phyloP scores from a whole-genome alignment of 306 rosid species.

The Quercus bicolor region DNA sequence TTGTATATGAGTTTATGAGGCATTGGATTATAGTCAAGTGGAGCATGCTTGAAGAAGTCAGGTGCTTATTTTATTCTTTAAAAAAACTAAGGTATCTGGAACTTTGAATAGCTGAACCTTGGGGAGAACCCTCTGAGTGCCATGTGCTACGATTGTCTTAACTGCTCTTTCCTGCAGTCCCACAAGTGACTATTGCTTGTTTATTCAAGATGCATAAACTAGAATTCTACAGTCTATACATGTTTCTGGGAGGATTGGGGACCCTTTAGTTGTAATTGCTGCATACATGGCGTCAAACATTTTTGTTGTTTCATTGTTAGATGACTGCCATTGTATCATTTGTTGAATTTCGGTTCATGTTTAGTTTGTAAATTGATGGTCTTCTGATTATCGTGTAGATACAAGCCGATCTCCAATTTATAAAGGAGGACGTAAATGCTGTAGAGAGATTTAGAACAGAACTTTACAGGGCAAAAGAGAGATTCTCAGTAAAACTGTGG shows the following conservation, averaged over 20 bases:
- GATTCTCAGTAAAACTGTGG: conserved; percentile 46
- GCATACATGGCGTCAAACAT: background rate
- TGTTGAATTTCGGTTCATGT: background rate
- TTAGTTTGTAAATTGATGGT: conserved; percentile 6
- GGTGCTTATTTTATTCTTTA: background rate
- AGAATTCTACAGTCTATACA: background rate
- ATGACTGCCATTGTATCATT: background rate
- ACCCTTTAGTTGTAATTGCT: background rate
- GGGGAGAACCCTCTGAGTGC: background rate
- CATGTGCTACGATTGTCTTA: background rate
- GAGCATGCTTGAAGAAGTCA: background rate
- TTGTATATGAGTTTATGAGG: background rate
- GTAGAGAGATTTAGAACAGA: conserved; percentile 87
- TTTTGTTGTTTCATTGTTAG: background rate
- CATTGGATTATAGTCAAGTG: background rate
- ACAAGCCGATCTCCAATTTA: conserved; percentile 81
- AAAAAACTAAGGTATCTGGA: background rate
- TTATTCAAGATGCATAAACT: background rate
- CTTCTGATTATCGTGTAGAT: conserved; percentile 44
- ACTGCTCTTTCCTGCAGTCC: background rate
- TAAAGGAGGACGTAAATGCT: conserved; percentile 77
- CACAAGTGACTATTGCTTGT: background rate
- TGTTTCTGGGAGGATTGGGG: background rate
- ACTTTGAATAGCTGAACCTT: background rate
- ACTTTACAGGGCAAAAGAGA: conserved; percentile 62